Percentiles rank a stretch among this genome's conserved stretches.
phyloP scores from a whole-genome alignment of 768 basidiomycete genomes.

The Clitopilus hobsonii region DNA sequence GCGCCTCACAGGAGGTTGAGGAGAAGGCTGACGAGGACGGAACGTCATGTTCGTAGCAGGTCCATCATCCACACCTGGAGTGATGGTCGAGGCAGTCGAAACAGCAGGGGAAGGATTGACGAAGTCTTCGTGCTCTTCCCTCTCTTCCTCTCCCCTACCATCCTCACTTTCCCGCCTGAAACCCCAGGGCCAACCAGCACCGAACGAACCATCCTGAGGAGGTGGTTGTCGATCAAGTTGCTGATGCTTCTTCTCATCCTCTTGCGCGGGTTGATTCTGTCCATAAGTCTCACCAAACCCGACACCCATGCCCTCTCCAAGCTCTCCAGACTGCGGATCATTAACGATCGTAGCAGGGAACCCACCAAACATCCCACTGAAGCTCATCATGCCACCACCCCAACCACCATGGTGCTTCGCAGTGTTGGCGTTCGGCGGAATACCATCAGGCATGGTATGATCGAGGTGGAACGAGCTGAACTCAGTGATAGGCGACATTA shows the following conservation, averaged over 20 bases:
- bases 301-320: not conserved
- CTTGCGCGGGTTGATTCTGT: not conserved
- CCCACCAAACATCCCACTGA: conserved; percentile 9
- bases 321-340: not conserved
- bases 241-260: not conserved
- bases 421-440: no score
- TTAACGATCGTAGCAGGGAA: conserved; percentile 6
- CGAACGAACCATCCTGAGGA: not conserved
- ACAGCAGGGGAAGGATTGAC: conserved; percentile 6
- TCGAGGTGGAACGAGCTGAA: not conserved
- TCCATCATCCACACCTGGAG: not conserved
- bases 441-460: conserved; percentile 2
- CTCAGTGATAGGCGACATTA: not conserved
- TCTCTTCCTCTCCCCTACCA: conserved; percentile 2
- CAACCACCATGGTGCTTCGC: not conserved
- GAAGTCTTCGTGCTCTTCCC: conserved; percentile 3
- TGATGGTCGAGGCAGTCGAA: not conserved
- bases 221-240: not conserved
- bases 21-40: not conserved
- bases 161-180: conserved; percentile 1
- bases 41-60: not conserved
- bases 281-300: not conserved
- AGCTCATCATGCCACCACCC: conserved; percentile 4
- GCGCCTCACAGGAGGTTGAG: not conserved
- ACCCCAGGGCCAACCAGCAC: not conserved